Conservation (phyloP, 2,329 filamentous ascomycete genomes). For the Cytospora schulzeri region DNA sequence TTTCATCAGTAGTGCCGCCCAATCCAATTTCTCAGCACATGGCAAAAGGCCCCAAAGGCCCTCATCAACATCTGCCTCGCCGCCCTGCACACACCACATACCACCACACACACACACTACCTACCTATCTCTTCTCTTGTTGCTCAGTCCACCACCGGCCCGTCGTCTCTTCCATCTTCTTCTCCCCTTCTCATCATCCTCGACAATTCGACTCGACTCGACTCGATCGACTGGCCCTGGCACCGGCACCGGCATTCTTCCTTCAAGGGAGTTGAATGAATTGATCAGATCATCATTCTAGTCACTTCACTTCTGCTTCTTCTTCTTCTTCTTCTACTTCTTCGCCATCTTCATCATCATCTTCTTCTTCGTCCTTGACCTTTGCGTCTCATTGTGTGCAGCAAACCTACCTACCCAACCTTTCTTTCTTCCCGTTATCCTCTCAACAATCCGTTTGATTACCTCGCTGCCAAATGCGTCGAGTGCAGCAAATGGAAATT, state of each 20-base stretch:
- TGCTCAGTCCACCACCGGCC: neutral
- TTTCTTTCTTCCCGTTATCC: neutral
- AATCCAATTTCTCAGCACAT: constrained; percentile 3
- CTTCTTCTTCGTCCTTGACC: neutral
- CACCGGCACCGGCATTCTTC: neutral
- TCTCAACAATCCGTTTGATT: constrained; percentile 5
- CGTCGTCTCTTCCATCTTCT: neutral
- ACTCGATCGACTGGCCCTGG: neutral
- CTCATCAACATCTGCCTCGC: neutral
- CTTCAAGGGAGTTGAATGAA: constrained; percentile 9
- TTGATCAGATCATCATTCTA: neutral
- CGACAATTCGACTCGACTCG: neutral
- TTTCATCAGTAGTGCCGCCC: neutral
- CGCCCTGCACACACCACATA: neutral
- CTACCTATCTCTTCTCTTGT: too few relatives aligned
- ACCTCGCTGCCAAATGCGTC: constrained; percentile 18
- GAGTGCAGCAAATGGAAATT: constrained; percentile 14
- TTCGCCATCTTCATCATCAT: neutral
- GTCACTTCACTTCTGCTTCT: neutral
- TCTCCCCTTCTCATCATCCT: neutral
- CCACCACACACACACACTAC: neutral
- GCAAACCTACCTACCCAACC: neutral
- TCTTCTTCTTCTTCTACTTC: neutral
- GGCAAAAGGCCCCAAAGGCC: neutral
- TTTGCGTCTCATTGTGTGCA: neutral